phyloP scores from a whole-genome alignment of 805 yeast genomes.

The Hanseniaspora meyeri region DNA sequence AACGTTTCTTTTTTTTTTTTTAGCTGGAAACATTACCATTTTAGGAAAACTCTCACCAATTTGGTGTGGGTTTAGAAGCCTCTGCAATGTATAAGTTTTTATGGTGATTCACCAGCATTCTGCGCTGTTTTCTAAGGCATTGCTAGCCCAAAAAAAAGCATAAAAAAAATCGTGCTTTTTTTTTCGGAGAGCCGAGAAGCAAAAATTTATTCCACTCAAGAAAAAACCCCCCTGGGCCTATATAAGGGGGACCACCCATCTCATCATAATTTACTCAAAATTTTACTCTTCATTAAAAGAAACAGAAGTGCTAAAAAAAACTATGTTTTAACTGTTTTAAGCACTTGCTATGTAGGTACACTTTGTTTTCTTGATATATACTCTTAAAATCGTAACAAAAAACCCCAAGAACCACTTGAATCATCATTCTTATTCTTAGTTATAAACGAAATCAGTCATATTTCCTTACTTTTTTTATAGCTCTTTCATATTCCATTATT shows the following conservation, averaged over 20 bases:
- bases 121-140: neutral
- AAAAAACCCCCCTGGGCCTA: neutral
- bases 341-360: neutral
- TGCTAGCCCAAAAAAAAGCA: neutral
- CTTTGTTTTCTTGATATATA: neutral
- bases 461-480: neutral
- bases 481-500: neutral
- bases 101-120: neutral
- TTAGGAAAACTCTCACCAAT: neutral
- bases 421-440: neutral
- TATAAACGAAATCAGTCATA: neutral
- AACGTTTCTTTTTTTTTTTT: conserved; percentile 1
- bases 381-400: neutral
- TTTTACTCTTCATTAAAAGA: neutral
- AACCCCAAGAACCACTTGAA: conserved; percentile 1
- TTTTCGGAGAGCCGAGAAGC: no score
- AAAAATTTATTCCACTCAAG: neutral
- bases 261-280: neutral
- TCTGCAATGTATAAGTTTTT: no score
- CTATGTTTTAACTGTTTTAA: conserved; percentile 11
- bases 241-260: neutral
- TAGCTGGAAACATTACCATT: no score
- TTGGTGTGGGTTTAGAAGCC: no score
- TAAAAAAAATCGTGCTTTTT: neutral
- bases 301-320: neutral